These are phyloP conservation scores for Hypoxylon trugodes DNA, from an alignment of 495 filamentous ascomycete species.

Conservation along the genomic window DNA sequence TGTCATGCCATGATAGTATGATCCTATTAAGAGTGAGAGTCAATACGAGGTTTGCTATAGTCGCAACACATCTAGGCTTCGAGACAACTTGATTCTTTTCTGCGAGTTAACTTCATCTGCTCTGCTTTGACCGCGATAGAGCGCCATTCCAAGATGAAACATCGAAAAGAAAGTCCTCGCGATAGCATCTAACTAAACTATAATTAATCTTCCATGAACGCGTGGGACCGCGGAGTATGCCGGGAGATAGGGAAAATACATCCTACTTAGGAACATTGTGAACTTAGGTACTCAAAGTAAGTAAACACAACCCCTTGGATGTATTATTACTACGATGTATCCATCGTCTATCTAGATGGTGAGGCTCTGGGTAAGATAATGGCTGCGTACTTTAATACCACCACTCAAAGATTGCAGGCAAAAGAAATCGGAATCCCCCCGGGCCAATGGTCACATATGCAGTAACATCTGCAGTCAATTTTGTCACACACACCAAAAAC, in stretches of 20 bases:
- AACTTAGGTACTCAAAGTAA: background rate
- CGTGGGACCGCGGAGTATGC: background rate
- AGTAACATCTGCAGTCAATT: background rate
- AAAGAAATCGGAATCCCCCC: background rate
- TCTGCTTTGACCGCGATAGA: background rate
- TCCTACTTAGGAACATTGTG: background rate
- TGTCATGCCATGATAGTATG: constrained; percentile 4
- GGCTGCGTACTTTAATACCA: background rate
- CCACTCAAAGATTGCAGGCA: background rate
- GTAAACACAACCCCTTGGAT: background rate
- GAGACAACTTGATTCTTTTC: background rate
- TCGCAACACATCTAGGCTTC: background rate
- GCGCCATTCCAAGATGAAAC: background rate
- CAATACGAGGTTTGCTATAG: constrained; percentile 7
- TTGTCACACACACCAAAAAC: background rate
- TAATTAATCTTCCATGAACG: background rate
- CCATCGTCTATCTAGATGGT: background rate
- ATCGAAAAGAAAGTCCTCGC: background rate
- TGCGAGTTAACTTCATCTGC: background rate
- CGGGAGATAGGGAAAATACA: background rate
- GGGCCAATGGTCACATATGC: constrained; percentile 1
- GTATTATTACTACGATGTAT: background rate
- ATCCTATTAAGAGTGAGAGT: background rate
- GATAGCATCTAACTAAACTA: no score
- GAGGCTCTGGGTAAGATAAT: constrained; percentile 7